Conservation (phyloP, 2,329 filamentous ascomycete species). For the Seiridium cupressi region DNA sequence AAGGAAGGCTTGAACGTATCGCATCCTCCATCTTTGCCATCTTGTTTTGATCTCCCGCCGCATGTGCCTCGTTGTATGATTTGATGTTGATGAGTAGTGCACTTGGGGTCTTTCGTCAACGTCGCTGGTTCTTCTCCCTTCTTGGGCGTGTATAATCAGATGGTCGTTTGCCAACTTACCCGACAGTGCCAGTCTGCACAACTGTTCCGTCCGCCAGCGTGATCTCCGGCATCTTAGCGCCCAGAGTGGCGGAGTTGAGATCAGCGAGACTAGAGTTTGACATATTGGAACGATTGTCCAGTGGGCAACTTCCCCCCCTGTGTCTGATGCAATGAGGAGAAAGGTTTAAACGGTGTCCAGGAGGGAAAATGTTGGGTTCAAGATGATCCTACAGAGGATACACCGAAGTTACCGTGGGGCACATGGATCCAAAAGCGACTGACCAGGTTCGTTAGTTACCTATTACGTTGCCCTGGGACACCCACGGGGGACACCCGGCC, state of each 20-base stretch:
- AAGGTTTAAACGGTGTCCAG: too few species aligned
- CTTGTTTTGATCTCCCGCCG: constrained; percentile 15
- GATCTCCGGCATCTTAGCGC: constrained; percentile 24
- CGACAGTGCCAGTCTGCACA: constrained; percentile 27
- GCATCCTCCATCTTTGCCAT: constrained; percentile 14
- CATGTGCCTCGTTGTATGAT: constrained; percentile 21
- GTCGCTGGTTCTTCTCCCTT: not conserved
- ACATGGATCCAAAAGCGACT: too few species aligned
- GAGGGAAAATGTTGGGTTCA: too few species aligned
- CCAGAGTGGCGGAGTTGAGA: constrained; percentile 22
- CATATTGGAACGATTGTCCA: not conserved
- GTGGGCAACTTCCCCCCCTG: not conserved
- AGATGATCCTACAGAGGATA: too few species aligned
- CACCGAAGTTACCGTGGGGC: too few species aligned
- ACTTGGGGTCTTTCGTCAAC: constrained; percentile 7
- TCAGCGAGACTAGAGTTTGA: constrained; percentile 15
- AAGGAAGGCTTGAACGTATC: constrained; percentile 19
- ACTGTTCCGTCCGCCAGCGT: constrained; percentile 23
- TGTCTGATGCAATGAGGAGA: too few species aligned
- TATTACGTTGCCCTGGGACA: too few species aligned
- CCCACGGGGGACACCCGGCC: too few species aligned
- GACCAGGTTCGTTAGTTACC: too few species aligned
- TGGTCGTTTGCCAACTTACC: constrained; percentile 12
- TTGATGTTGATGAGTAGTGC: constrained; percentile 24
- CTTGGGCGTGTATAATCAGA: not conserved